phyloP scores from a whole-genome alignment of 768 basidiomycete species.

The Trametes cubensis region DNA sequence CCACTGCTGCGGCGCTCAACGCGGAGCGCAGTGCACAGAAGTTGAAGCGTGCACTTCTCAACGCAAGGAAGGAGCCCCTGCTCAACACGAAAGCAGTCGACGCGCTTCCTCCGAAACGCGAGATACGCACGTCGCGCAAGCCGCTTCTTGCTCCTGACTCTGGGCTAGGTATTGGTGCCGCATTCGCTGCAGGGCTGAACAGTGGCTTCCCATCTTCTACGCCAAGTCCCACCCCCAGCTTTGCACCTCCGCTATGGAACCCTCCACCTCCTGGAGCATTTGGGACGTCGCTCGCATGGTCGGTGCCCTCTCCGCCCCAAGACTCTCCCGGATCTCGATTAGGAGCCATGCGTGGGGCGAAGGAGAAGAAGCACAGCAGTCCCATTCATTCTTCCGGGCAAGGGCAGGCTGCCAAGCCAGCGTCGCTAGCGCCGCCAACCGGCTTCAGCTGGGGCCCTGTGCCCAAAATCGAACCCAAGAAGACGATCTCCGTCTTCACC shows the following conservation, averaged over 20 bases:
- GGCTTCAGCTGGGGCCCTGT: slow-evolving; percentile 67
- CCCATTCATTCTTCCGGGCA: slow-evolving; percentile 38
- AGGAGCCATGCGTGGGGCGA: not conserved
- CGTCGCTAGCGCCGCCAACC: slow-evolving; percentile 27
- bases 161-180: slow-evolving; percentile 18
- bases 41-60: slow-evolving; percentile 68
- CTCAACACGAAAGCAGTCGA: slow-evolving; percentile 57
- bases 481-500: slow-evolving; percentile 22
- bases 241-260: not conserved
- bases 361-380: slow-evolving; percentile 39
- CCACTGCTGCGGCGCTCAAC: slow-evolving; percentile 80
- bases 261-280: not conserved
- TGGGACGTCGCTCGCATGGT: slow-evolving; percentile 3
- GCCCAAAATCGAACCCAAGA: slow-evolving; percentile 38
- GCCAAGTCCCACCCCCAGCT: not conserved
- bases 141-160: slow-evolving; percentile 15
- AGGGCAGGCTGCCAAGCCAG: slow-evolving; percentile 12
- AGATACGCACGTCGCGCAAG: slow-evolving; percentile 36
- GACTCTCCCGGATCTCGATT: slow-evolving; percentile 18
- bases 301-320: not conserved
- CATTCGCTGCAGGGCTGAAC: slow-evolving; percentile 14
- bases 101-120: slow-evolving; percentile 29
- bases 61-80: slow-evolving; percentile 62
- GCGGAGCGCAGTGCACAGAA: slow-evolving; percentile 74
- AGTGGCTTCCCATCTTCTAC: slow-evolving; percentile 5